These are phyloP conservation scores for Biscogniauxia marginata DNA, from an alignment of 2,329 filamentous ascomycete genomes.

Conservation along the genomic window DNA sequence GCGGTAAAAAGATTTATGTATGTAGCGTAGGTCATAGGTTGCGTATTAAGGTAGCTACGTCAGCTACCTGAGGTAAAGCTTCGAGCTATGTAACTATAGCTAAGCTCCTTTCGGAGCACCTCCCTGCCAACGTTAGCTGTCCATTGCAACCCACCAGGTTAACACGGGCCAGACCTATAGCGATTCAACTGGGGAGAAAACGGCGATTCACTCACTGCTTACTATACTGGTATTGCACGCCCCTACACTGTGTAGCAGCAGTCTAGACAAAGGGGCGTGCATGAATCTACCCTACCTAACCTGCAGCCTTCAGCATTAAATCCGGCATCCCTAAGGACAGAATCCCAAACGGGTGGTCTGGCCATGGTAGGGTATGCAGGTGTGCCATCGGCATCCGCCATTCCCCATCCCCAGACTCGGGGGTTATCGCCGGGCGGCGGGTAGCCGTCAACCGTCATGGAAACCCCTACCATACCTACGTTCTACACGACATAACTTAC, in stretches of 20 bases:
- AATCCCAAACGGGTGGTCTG: neutral
- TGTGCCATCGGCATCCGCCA: constrained; percentile 1
- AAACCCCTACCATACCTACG: neutral
- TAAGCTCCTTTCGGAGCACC: neutral
- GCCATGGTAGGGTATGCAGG: neutral
- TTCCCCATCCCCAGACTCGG: neutral
- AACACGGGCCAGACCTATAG: too few relatives aligned
- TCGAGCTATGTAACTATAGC: neutral
- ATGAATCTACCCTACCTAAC: neutral
- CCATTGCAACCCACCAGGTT: neutral
- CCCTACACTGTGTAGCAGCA: neutral
- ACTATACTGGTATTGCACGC: neutral
- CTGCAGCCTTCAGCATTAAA: neutral
- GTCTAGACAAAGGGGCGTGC: neutral
- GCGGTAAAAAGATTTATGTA: too few relatives aligned
- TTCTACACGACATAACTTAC: neutral
- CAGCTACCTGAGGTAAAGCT: neutral
- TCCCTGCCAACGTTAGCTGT: neutral
- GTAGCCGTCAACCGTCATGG: neutral
- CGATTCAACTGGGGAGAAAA: neutral
- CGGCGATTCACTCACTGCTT: neutral
- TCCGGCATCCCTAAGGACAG: neutral
- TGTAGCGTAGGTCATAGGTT: neutral
- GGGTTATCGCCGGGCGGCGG: neutral
- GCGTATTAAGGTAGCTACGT: neutral